Evolutionary conservation across 805 yeast species (phyloP), one percentile per base, ranked within the genome.

Genomic region (Groenewaldozyma salmanticensis): DNA sequence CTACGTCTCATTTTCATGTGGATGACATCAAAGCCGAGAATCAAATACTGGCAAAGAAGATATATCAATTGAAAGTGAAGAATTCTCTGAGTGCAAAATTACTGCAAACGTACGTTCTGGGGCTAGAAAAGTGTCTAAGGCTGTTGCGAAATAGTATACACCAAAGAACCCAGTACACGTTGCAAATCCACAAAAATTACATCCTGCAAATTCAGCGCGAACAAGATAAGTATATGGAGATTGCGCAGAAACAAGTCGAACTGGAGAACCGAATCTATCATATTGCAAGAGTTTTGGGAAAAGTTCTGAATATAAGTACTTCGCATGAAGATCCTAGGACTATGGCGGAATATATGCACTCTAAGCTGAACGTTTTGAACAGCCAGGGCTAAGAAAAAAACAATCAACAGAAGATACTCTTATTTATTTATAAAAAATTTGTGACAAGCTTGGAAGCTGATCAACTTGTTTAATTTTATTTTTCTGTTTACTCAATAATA

Each of bases 111-210:
- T 46, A 48, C 37, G 33, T 36, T 33, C 33, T 37, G 9, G 38
- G 44, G 4, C 34, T 52, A 38, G 50, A 50, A 11, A 37, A 42
- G 21, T 51, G 53, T 37, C 18, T 52, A 17, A 21, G 35, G 4
- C 35, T 33, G 38, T 40, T 53, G 17, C 39, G 56, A 7, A 43
- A 38, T 13, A 39, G 43, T 16, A 46, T 45, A 4, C 40, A 48
- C 35, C 46, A 46, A 19, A 27, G 49, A 19, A 47, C 56, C 15
- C 31, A 42, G 19, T 39, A 37, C 9, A 43, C 48, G 3, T 39
- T 53, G 17, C 40, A 39, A 2, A 21, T 49, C 20, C 56, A 53
- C 29, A 38, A 43, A 22, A 22, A 43, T 18, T 45, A 49, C 31
- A 38, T 48, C 17, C 38, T 37, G 19, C 13, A 39, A 35, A 42